These are phyloP conservation scores for Triticum turgidum DNA, from an alignment of 176 grass and related monocot species.

Conservation along the genomic window DNA sequence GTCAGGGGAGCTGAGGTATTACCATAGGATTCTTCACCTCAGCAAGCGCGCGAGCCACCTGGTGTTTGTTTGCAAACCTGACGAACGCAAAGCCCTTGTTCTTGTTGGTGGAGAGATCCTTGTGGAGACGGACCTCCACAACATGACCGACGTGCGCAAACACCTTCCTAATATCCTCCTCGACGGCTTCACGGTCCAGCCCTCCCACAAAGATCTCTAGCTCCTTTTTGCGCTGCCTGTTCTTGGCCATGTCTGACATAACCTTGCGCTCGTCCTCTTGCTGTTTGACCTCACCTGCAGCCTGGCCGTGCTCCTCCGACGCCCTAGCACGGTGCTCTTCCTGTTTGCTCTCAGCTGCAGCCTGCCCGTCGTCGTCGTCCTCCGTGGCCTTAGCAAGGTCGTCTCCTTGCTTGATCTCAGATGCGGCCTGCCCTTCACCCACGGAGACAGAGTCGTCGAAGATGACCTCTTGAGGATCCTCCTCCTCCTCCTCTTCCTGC, in stretches of 20 bases:
- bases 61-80: slow-evolving; percentile 64
- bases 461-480: neutral
- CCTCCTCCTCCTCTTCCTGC: neutral
- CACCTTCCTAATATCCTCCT: slow-evolving; percentile 59
- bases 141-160: slow-evolving; percentile 56
- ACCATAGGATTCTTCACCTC: slow-evolving; percentile 72
- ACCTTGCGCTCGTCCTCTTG: slow-evolving; percentile 44
- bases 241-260: slow-evolving; percentile 57
- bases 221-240: slow-evolving; percentile 61
- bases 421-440: neutral
- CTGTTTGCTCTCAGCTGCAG: neutral
- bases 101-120: slow-evolving; percentile 59
- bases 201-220: slow-evolving; percentile 81
- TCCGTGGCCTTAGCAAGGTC: neutral
- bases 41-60: slow-evolving; percentile 47
- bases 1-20: slow-evolving; percentile 16
- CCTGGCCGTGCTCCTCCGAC: neutral
- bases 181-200: slow-evolving; percentile 57
- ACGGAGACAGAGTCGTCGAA: slow-evolving; percentile 14
- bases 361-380: neutral
- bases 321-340: neutral
- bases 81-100: slow-evolving; percentile 80
- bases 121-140: slow-evolving; percentile 63
- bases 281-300: neutral
- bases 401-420: neutral